Evolutionary conservation across 2,329 filamentous ascomycete species (phyloP), one percentile per base, ranked within the genome.

Genomic region (Gnomoniopsis smithogilvyi): DNA sequence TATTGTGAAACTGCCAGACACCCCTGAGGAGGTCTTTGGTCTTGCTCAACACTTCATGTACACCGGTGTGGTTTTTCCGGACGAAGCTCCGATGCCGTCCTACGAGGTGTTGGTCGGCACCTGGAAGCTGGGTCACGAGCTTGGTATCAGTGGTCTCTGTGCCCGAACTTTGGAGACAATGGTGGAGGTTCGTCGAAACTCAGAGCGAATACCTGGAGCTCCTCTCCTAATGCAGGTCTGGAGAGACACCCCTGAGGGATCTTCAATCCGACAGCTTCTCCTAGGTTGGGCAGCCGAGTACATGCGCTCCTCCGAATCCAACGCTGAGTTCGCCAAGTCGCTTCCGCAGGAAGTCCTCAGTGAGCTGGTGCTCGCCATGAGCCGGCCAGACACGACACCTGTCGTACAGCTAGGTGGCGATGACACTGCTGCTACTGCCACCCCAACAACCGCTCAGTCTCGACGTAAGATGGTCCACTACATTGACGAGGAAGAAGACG

Each of bases 251-350:
- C 82, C 83, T 0, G 81, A 84, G 63, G 83, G 83, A 10, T 86
- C 83, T 2, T 78, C 81, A 1, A 81, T 88, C 51, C 78, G 84
- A 43, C 76, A 77, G 61, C 78, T 87, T 41, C 76, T 88, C 15
- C 72, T 87, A 3, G 79, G 76, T 12, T 88, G 85, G 85, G 81
- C 83, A 1, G 84, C 83, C 26, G 84, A 87, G 69, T 87, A 87
- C 64, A 84, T 87, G 73, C 74, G 81, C 46, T 80, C 80, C 0
- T 84, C 82, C 3, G 78, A 83, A 22, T 76, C 77, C 1, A 76
- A 82, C 19, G 75, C 79, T 10, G 81, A 84, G 61, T 87, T 87
- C 65, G 84, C 81, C 47, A 81, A 81, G 64, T 83, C 82, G 0
- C 75, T 88, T 3, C 84, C 85, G 0, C 81, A 87, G 62, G 82